Conservation (phyloP, 495 filamentous ascomycete species). For the Trichoderma parareesei region DNA sequence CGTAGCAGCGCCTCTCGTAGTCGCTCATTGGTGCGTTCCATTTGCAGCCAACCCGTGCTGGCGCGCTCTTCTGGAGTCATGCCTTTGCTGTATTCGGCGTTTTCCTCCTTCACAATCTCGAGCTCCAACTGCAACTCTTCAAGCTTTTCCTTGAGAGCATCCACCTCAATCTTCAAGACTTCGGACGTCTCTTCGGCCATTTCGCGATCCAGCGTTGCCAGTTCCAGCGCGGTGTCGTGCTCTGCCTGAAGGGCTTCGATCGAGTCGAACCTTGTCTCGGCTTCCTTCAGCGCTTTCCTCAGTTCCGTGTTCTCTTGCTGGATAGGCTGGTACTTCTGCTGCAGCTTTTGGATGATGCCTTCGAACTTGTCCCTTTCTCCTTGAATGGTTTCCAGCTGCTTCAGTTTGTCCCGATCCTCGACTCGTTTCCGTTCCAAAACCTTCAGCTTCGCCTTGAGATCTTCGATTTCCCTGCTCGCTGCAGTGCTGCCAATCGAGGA, state of each 20-base stretch:
- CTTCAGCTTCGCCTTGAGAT: conserved; percentile 68
- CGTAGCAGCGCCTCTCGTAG: conserved; percentile 79
- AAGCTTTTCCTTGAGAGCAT: conserved; percentile 60
- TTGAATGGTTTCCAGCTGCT: conserved; percentile 65
- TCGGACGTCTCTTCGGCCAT: conserved; percentile 95
- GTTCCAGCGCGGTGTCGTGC: conserved; percentile 76
- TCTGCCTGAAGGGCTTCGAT: conserved; percentile 70
- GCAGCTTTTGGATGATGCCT: conserved; percentile 81
- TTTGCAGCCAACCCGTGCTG: conserved; percentile 79
- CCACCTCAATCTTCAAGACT: conserved; percentile 67
- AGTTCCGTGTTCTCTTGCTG: conserved; percentile 73
- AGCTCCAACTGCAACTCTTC: conserved; percentile 86
- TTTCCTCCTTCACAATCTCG: conserved; percentile 81
- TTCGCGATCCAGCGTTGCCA: conserved; percentile 82
- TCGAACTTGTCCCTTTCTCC: conserved; percentile 80
- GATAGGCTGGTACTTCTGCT: conserved; percentile 80
- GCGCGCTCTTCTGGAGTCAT: conserved; percentile 84
- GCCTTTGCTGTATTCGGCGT: conserved; percentile 68
- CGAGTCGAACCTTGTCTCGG: conserved; percentile 56
- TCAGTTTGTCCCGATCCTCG: conserved; percentile 85
- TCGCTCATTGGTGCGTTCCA: conserved; percentile 83
- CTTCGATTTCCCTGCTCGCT: conserved; percentile 61
- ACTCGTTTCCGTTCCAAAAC: conserved; percentile 72
- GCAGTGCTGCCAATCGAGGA: conserved; percentile 31
- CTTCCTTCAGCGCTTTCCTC: conserved; percentile 67